Evolutionary conservation across 202 grass and related monocot species (phyloP).

Genomic region (Setaria viridis): DNA sequence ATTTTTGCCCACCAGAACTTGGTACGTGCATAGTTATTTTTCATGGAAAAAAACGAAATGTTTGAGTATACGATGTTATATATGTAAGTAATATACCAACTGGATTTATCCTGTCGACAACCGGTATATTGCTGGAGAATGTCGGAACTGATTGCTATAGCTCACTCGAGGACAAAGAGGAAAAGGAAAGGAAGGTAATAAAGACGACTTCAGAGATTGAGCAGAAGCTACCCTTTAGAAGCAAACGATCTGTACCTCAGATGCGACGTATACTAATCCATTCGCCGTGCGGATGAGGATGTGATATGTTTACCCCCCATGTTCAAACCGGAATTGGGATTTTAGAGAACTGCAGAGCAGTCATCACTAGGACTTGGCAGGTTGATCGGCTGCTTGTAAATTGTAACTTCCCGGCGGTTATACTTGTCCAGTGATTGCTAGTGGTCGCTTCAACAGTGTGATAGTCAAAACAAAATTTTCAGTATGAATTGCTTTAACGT

Average conservation of each 20-base stretch:
- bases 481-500: background rate
- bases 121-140: background rate
- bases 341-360: background rate
- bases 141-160: background rate
- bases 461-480: background rate
- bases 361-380: background rate
- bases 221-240: background rate
- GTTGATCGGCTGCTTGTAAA: background rate
- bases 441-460: background rate
- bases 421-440: background rate
- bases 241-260: background rate
- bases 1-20: too few relatives aligned
- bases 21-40: too few relatives aligned
- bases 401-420: background rate
- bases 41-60: too few relatives aligned
- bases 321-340: background rate
- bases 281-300: constrained; percentile 6
- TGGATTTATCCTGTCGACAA: background rate
- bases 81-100: too few relatives aligned
- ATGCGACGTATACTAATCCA: constrained; percentile 17
- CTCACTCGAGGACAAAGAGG: constrained; percentile 5
- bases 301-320: constrained; percentile 2
- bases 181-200: constrained; percentile 19
- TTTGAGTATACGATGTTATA: too few relatives aligned
- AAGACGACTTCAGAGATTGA: background rate